These are phyloP conservation scores for Russula abietina DNA, from an alignment of 768 basidiomycete species.

Conservation along the genomic window DNA sequence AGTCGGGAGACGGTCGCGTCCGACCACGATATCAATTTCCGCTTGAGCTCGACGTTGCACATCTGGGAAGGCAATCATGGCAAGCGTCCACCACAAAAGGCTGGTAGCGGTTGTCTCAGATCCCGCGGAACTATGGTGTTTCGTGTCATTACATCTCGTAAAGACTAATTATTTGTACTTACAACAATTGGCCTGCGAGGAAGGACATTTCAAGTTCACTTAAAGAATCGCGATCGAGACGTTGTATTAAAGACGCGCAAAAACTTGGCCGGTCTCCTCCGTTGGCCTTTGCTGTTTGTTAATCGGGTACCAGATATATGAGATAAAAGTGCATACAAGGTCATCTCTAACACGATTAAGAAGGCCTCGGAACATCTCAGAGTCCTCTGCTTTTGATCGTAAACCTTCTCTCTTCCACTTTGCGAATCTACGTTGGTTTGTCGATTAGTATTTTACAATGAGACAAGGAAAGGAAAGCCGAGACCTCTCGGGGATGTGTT, in stretches of 20 bases:
- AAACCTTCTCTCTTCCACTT: constrained; percentile 6
- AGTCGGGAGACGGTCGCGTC: constrained; percentile 15
- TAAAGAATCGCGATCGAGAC: not conserved
- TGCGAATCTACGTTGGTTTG: constrained; percentile 1
- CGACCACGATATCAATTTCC: constrained; percentile 22
- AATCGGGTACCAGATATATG: not conserved
- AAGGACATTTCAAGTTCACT: not conserved
- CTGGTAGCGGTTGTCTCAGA: constrained; percentile 9
- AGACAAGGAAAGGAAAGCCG: not conserved
- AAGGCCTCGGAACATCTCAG: constrained; percentile 4
- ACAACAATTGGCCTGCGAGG: not conserved
- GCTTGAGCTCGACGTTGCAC: constrained; percentile 17
- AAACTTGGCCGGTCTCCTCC: constrained; percentile 1
- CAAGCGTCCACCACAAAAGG: constrained; percentile 12
- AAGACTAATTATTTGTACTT: not conserved
- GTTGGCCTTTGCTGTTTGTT: not conserved
- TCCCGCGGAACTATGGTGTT: not conserved
- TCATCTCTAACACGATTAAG: constrained; percentile 1
- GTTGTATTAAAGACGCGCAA: constrained; percentile 1
- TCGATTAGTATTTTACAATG: not conserved
- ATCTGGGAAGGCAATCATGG: constrained; percentile 19
- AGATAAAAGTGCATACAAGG: not conserved
- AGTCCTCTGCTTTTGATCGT: not conserved
- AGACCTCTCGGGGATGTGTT: constrained; percentile 11
- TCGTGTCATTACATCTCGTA: not conserved